phyloP scores from a whole-genome alignment of 768 basidiomycete genomes.

The Lactarius trivialis region DNA sequence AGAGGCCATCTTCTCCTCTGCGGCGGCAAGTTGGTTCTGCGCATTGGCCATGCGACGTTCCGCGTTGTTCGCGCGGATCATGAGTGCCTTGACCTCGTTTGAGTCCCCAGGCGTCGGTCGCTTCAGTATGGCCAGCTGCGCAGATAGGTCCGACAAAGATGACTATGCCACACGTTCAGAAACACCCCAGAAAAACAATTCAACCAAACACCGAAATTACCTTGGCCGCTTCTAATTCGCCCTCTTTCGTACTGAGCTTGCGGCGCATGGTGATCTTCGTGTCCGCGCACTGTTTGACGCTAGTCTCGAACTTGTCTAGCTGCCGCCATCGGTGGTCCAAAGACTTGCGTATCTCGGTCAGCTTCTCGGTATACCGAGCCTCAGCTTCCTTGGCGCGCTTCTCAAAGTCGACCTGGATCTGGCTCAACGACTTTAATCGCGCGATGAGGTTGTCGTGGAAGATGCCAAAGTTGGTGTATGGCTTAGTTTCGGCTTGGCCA shows the following conservation, averaged over 20 bases:
- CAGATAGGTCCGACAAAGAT: conserved; percentile 65
- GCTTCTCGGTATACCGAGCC: conserved; percentile 58
- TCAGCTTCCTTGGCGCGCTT: conserved; percentile 78
- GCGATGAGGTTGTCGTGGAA: conserved; percentile 94
- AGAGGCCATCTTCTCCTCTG: conserved; percentile 77
- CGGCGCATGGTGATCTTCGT: conserved; percentile 79
- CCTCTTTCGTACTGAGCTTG: conserved; percentile 75
- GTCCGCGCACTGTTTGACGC: conserved; percentile 75
- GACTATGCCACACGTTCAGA: conserved; percentile 37
- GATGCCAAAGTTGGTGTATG: conserved; percentile 87
- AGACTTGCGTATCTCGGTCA: conserved; percentile 77
- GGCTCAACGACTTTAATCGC: conserved; percentile 75
- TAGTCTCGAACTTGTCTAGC: conserved; percentile 86
- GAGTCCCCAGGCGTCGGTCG: conserved; percentile 54
- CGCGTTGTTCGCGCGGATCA: conserved; percentile 71
- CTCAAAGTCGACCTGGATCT: conserved; percentile 84
- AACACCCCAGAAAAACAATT: not conserved
- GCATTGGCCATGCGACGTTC: conserved; percentile 83
- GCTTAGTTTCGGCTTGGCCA: conserved; percentile 76
- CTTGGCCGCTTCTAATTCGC: conserved; percentile 85
- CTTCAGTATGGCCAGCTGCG: conserved; percentile 58
- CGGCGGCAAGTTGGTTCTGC: conserved; percentile 74
- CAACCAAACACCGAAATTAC: conserved; percentile 34
- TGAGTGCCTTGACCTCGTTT: conserved; percentile 64
- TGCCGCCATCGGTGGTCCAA: conserved; percentile 86